Conservation (phyloP, 306 rosid genomes). For the Chamaecrista fasciculata region DNA sequence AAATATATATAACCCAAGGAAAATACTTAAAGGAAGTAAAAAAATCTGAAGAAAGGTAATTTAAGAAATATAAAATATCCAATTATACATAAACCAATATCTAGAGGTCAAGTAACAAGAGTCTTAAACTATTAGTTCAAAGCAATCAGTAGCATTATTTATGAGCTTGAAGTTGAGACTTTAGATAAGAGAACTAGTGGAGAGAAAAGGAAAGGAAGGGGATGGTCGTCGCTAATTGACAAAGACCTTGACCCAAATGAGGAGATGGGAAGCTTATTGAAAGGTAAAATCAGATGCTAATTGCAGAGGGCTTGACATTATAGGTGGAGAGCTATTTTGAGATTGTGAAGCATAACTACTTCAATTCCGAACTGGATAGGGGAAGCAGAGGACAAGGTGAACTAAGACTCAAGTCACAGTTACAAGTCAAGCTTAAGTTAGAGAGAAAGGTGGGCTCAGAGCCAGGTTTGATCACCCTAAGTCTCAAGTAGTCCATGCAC, state of each 20-base stretch:
- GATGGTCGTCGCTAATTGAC: not conserved
- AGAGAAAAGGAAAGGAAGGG: not conserved
- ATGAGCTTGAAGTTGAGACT: not conserved
- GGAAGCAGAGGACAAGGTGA: not conserved
- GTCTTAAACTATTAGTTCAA: not conserved
- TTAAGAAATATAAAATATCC: not conserved
- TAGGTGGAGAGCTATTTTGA: not conserved
- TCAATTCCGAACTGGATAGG: not conserved
- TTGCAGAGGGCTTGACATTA: not conserved
- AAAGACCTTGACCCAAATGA: not conserved
- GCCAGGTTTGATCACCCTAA: not conserved
- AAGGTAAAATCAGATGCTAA: not conserved
- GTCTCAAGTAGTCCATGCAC: not conserved
- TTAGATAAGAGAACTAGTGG: not conserved
- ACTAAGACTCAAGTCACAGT: not conserved
- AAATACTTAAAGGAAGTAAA: not conserved
- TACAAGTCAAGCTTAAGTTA: constrained; percentile 6
- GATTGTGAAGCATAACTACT: not conserved
- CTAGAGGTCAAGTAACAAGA: not conserved
- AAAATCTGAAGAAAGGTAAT: not conserved
- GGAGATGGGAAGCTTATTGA: not conserved
- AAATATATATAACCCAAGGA: not conserved
- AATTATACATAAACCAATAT: not conserved
- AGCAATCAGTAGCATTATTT: not conserved
- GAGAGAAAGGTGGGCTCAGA: not conserved